Evolutionary conservation across 192 early-diverging fungal species (phyloP).

Genomic region (Martensiomyces pterosporus): DNA sequence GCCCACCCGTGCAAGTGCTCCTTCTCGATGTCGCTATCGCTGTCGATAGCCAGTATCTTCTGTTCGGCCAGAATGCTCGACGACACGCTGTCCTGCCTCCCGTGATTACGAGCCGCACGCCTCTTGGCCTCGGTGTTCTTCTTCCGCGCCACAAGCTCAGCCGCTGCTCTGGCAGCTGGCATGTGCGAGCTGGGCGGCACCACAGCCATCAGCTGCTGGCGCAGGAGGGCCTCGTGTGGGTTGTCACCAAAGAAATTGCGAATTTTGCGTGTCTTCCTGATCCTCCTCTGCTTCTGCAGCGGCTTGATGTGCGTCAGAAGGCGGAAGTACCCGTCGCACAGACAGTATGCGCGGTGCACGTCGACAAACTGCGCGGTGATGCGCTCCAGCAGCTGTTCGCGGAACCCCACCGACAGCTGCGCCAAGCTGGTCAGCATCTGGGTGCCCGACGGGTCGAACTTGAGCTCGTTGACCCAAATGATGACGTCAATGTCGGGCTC

Average conservation of each 20-base stretch:
- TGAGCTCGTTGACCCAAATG: constrained; percentile 52
- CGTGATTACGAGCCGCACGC: constrained; percentile 3
- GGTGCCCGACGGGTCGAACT: constrained; percentile 14
- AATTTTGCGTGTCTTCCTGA: constrained; percentile 62
- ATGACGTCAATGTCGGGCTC: constrained; percentile 49
- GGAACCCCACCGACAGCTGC: constrained; percentile 25
- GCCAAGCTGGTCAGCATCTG: constrained; percentile 23
- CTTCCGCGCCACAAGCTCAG: constrained; percentile 41
- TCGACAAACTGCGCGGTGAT: constrained; percentile 44
- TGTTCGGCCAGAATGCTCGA: constrained; percentile 24
- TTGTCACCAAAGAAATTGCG: constrained; percentile 67
- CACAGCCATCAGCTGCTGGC: constrained; percentile 50
- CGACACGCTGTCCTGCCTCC: constrained; percentile 16
- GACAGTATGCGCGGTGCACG: constrained; percentile 9
- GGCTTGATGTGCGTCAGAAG: constrained; percentile 45
- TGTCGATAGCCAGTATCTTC: constrained; percentile 22
- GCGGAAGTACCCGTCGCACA: constrained; percentile 55
- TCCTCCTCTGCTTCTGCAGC: constrained; percentile 55
- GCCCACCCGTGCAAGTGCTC: constrained; percentile 26
- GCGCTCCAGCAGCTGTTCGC: constrained; percentile 43
- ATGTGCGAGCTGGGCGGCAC: constrained; percentile 47
- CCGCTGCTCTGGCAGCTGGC: constrained; percentile 33
- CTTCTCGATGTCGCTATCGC: constrained; percentile 29
- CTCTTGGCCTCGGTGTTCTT: constrained; percentile 12
- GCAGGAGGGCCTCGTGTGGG: constrained; percentile 54